Base-by-base conservation (phyloP, 106 monocot genomes). In the Posidonia australis region DNA sequence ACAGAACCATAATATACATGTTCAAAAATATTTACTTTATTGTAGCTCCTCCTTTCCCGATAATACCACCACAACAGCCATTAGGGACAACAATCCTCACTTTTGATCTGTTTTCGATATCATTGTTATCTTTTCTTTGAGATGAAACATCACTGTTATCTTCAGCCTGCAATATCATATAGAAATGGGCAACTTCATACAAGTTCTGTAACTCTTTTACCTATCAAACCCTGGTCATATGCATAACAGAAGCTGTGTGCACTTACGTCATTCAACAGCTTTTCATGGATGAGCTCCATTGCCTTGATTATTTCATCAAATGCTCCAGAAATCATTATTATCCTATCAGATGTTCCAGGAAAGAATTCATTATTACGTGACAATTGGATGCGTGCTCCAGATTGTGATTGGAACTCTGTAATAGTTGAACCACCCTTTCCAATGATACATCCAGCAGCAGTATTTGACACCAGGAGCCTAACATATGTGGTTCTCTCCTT, bases 391-490 rank as follows among this genome's bases (percentile, higher is more conserved):
- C 98, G 90, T 71, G 98, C 85, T 44, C 91, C 91, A 64, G 98
- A 98, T 45, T 85, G 83, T 60, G 98, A 85, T 63, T 98, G 98
- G 69, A 98, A 88, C 20, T 98, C 98, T 59, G 74, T 91, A 55
- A 98, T 91, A 10, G 98, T 91, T 46, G 83, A 74, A 65, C 98
- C 98, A 65, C 98, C 98, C 83, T 91, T 98, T 66, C 98, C 98
- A 72, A 98, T 98, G 25, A 98, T 85, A 66, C 85, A 82, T 49
- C 98, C 98, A 69, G 98, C 98, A 17, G 82, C 85, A 22, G 83
- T 91, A 70, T 98, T 98, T 56, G 98, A 91, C 21, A 98, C 87
- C 46, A 98, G 91, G 46, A 98, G 83, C 66, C 91, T 78, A 48
- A 98, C 56, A 51, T 91, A 80, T 49, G 87, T 91, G 4, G 70